Evolutionary conservation across 2,329 filamentous ascomycete species (phyloP).

Genomic region (Boeremia lycopersici): DNA sequence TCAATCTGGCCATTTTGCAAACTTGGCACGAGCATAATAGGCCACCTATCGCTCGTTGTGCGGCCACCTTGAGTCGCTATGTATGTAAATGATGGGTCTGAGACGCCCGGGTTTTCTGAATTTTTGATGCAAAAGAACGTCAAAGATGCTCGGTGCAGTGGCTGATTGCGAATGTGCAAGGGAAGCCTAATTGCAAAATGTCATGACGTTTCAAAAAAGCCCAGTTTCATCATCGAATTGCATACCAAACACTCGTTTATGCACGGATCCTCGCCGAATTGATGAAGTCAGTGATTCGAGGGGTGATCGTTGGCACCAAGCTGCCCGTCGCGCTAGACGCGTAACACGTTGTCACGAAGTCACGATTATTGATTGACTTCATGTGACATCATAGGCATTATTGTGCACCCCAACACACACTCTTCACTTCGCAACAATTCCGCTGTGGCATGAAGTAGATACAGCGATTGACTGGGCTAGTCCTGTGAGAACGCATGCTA

Average conservation of each 20-base stretch:
- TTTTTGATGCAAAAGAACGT: neutral
- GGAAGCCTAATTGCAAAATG: neutral
- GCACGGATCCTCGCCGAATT: neutral
- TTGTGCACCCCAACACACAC: neutral
- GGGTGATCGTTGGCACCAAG: neutral
- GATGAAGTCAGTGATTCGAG: neutral
- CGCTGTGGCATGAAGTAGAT: neutral
- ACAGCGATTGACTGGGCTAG: neutral
- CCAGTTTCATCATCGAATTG: neutral
- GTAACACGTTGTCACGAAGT: conserved; percentile 14
- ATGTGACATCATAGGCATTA: conserved; percentile 5
- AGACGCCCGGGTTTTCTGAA: neutral
- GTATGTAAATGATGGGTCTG: no score
- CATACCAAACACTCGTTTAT: neutral
- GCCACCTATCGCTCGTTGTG: no score
- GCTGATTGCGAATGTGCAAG: neutral
- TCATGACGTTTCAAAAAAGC: neutral
- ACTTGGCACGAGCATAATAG: no score
- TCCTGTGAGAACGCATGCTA: neutral
- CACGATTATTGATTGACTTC: neutral
- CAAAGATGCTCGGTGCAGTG: no score
- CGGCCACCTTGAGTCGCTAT: no score
- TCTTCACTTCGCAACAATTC: neutral
- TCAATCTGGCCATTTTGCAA: no score
- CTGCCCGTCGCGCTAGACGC: conserved; percentile 6